phyloP scores from a whole-genome alignment of 257 asterid species.

The Solanum chaucha region DNA sequence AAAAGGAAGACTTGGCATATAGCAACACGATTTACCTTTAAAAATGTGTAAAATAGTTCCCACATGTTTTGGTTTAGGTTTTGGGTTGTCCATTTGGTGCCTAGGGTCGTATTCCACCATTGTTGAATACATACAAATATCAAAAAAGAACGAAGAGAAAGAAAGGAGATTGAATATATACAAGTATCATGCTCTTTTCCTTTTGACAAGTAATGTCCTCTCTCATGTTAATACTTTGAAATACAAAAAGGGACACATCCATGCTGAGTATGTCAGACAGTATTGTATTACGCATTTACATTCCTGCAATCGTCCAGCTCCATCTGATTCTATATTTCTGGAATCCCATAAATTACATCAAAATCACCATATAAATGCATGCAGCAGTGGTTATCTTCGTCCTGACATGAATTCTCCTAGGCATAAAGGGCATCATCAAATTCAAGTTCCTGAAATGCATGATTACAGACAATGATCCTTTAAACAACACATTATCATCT shows the following conservation, averaged over 20 bases:
- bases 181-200: too few species aligned
- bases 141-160: too few species aligned
- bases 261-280: not conserved
- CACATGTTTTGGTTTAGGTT: not conserved
- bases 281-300: not conserved
- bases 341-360: not conserved
- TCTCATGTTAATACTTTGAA: not conserved
- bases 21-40: not conserved
- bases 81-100: not conserved
- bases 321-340: not conserved
- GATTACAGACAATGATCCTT: not conserved
- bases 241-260: not conserved
- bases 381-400: not conserved
- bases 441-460: not conserved
- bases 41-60: not conserved
- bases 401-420: not conserved
- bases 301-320: not conserved
- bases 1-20: not conserved
- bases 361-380: not conserved
- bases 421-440: not conserved
- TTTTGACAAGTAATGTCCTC: not conserved
- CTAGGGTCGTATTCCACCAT: not conserved
- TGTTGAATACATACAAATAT: too few species aligned
- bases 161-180: too few species aligned
- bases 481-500: not conserved